Evolutionary conservation across 148 eudicot genomes (phyloP), one percentile per base, ranked within the genome.

Genomic region (Arbutus unedo): DNA sequence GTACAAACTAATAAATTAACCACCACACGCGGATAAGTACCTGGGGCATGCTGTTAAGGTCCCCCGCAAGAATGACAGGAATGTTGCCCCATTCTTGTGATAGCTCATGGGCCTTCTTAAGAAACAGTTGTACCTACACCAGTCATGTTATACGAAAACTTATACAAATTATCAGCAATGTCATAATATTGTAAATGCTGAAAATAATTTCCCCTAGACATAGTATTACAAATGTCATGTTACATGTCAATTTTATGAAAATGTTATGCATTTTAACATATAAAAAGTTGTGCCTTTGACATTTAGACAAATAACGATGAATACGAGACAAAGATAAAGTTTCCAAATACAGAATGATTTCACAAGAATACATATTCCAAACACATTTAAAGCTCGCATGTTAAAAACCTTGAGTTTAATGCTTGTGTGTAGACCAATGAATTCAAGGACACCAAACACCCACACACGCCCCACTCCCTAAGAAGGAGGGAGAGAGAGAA

Each of bases 41-140:
- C 93, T 87, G 88, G 44, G 93, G 95, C 66, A 86, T 74, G 85
- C 92, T 86, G 84, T 93, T 93, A 19, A 88, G 83, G 86, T 93
- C 97, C 64, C 97, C 97, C 86, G 91, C 91, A 85, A 93, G 93
- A n/a, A 93, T 78, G 76, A 89, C 84, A 72, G 97, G 97, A 80
- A 91, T 88, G 78, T 84, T 76, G 76, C 94, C 97, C 94, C 94
- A 93, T 76, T 85, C 88, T 75, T 86, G 71, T 70, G 94, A 91
- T 76, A 93, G 84, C 72, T 79, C 81, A 75, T 88, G 88, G 47
- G 97, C 97, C 90, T 86, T 87, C 85, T 90, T 90, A 55, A 93
- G 87, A 88, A 85, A 90, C 73, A 93, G 78, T 31, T 93, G 92
- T 44, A 93, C 77, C 96, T 93, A 79, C 72, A 77, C 83, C 38